Base-by-base conservation (phyloP, 139 green algal genomes). In the Dunaliella sp. region DNA sequence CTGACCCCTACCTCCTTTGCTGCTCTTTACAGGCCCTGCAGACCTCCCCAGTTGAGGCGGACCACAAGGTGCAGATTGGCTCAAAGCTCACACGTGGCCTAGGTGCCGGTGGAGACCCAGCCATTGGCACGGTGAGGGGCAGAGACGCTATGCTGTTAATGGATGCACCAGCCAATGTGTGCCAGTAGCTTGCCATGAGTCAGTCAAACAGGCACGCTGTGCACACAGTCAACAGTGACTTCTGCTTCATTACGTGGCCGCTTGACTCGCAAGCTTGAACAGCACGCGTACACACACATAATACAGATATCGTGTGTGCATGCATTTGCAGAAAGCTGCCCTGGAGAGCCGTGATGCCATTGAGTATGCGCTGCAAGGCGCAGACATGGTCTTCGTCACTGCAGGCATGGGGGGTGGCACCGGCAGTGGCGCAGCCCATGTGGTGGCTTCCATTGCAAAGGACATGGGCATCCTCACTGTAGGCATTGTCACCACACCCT, bases 321-420 rank as follows among this genome's bases (percentile, higher is more conserved):
- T n/a, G n/a, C 48, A 65, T 16, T 31, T 75, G 82, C 91, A 97
- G 94, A 93, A 89, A 88, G 95, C 95, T 34, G 95, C 95, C 22
- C 88, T 93, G 79, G 95, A 98, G 87, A 96, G 91, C 88, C 92
- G 88, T 74, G 88, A 89, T 7, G 87, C 86, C 22, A 91, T 99
- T n/a, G 88, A 96, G 80, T 83, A 80, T 3, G 93, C 93, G 3
- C 88, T 99, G 24, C 26, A 75, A 16, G 95, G 95, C 1, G 91
- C 97, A 0, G 97, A 99, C 89, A 97, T 99, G 95, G 96, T 99
- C 0, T 98, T 98, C 88, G 94, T 99, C 30, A 99, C 96, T 76
- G 97, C 97, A 3, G 97, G 97, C 32, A 99, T 99, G 97, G 97
- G 97, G 32, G 97, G 97, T 48, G 97, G 97, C 85, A 99, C 97